Conservation (phyloP, 228 moss, liverwort and hornwort genomes). For the Sphagnum magellanicum region DNA sequence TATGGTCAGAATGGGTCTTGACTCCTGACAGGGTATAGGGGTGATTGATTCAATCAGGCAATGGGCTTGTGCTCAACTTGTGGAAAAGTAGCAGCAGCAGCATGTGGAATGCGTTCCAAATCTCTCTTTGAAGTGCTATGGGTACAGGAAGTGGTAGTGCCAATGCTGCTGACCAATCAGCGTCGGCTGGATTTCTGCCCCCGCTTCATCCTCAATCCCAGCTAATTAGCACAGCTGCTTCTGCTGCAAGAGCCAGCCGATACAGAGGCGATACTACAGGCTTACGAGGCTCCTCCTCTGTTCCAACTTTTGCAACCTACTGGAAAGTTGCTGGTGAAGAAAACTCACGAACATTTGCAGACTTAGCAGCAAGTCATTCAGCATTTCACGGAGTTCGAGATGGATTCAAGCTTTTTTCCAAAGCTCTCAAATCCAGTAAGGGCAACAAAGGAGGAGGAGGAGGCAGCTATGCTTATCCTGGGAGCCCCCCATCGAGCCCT, state of each 20-base stretch:
- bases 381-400: constrained; percentile 14
- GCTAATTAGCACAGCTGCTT: constrained; percentile 17
- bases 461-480: constrained; percentile 34
- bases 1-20: no score
- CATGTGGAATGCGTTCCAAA: constrained; percentile 36
- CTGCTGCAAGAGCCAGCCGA: constrained; percentile 31
- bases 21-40: constrained; percentile 1
- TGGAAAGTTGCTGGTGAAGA: constrained; percentile 32
- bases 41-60: constrained; percentile 29
- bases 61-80: constrained; percentile 62
- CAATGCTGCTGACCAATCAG: constrained; percentile 19
- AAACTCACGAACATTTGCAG: constrained; percentile 5
- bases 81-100: constrained; percentile 12
- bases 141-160: constrained; percentile 38
- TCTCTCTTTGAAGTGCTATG: constrained; percentile 35
- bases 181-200: constrained; percentile 27
- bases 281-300: constrained; percentile 47
- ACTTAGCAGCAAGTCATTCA: constrained; percentile 6
- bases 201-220: constrained; percentile 23
- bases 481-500: constrained; percentile 23
- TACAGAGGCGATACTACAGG: constrained; percentile 41
- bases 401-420: constrained; percentile 35
- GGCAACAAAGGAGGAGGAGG: constrained; percentile 57
- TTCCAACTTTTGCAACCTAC: constrained; percentile 40
- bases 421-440: constrained; percentile 50